Conservation (phyloP, 257 asterid genomes). For the Fraxinus cuspidata region DNA sequence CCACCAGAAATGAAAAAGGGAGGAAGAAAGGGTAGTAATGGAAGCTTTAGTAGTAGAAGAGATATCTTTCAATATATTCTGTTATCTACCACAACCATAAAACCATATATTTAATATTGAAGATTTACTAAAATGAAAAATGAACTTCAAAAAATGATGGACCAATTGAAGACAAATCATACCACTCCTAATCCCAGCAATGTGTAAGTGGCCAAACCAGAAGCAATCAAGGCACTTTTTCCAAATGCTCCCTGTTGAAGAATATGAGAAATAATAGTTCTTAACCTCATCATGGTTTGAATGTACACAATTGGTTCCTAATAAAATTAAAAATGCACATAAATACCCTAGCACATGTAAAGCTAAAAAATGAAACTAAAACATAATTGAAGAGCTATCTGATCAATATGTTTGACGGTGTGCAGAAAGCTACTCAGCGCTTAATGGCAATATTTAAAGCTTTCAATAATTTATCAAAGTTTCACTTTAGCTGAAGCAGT, state of each 20-base stretch:
- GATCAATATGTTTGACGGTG: background rate
- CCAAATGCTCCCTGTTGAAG: conserved; percentile 72
- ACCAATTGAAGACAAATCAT: conserved; percentile 27
- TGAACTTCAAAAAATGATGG: conserved; percentile 9
- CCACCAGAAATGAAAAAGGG: background rate
- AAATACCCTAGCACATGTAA: background rate
- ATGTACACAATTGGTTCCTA: background rate
- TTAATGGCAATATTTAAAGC: background rate
- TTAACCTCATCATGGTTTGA: background rate
- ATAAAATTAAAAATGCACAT: background rate
- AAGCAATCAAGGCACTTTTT: conserved; percentile 56
- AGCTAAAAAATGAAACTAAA: background rate
- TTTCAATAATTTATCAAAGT: background rate
- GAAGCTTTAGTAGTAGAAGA: background rate
- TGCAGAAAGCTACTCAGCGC: background rate
- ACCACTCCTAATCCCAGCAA: conserved; percentile 79
- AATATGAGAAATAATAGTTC: background rate
- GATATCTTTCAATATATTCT: background rate
- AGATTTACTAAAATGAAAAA: background rate
- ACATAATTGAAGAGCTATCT: background rate
- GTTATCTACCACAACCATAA: background rate
- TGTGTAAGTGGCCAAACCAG: conserved; percentile 68
- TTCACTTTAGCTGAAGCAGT: background rate
- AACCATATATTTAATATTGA: background rate
- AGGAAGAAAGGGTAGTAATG: background rate